Base-by-base conservation (phyloP, 768 basidiomycete species). In the Russula olivacea region DNA sequence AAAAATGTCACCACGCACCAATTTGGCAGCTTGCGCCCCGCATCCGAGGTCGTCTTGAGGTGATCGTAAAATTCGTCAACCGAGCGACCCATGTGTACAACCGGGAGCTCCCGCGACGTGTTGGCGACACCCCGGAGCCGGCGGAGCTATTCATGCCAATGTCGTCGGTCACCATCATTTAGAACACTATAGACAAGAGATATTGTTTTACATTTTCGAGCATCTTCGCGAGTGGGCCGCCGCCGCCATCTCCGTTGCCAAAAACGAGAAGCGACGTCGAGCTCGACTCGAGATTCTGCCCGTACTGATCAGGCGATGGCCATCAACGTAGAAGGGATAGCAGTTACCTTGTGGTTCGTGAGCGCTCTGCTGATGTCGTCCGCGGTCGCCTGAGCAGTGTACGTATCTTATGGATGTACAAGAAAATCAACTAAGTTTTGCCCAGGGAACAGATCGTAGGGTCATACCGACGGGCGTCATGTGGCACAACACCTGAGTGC, bases 231-330 rank as follows among this genome's bases (percentile, higher is more conserved):
- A 93, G 76, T 10, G 92, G 92, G 3, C 92, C 92, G 59, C 92
- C 91, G 71, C 90, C 90, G 1, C 97, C 97, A 70, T 99, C 97
- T 10, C 97, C 97, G 71, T 98, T 98, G 15, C 97, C 97, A 68
- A 97, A 99, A 0, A 97, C 91, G 2, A 95, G 82, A 17, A 97
- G 79, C 0, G 92, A 83, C 17, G 84, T 80, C 61, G 85, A 83
- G 1, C 82, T 84, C 0, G 91, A 93, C 75, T 93, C 91, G 9
- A 93, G 76, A 69, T 88, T 93, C 91, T 93, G 52, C 17, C 17
- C 19, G 12, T 4, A 23, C 17, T 15, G 4, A 14, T 59, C 12
- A 49, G n/a, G 15, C 23, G 12, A 43, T n/a, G 1, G 19, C 7
- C 23, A 14, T 34, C 15, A 45, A 34, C 12, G 23, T 12, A 19